A percentile compares a stretch with the other conserved stretches of the same genome.
phyloP scores from a whole-genome alignment of 768 basidiomycete genomes.

The Neoboletus brunneissimus region DNA sequence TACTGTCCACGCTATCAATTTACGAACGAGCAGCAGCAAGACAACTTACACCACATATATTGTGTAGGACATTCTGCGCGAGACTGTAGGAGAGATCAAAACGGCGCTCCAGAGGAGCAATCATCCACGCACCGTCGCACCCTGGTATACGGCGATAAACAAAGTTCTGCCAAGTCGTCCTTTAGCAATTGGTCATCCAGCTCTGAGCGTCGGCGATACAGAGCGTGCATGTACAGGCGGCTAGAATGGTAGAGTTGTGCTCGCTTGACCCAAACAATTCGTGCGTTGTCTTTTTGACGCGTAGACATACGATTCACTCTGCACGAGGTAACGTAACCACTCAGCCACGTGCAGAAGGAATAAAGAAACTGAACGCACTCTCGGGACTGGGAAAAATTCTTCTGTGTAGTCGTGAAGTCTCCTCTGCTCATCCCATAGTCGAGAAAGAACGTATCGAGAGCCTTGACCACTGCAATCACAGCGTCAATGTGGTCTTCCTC shows the following conservation, averaged over 20 bases:
- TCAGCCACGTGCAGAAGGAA: not conserved
- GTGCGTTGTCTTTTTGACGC: conserved; percentile 72
- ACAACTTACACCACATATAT: conserved; percentile 56
- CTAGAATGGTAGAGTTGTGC: conserved; percentile 77
- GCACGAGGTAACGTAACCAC: not conserved
- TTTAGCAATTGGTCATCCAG: conserved; percentile 68
- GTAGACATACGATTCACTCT: conserved; percentile 67
- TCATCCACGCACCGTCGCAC: conserved; percentile 57
- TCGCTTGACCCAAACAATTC: conserved; percentile 71
- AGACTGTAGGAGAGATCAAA: conserved; percentile 43
- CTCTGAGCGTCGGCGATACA: conserved; percentile 69
- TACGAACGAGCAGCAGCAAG: not conserved
- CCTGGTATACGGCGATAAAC: conserved; percentile 76
- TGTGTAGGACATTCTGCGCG: conserved; percentile 63
- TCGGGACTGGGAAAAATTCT: conserved; percentile 32
- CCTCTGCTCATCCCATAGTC: conserved; percentile 62
- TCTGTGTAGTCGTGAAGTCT: conserved; percentile 63
- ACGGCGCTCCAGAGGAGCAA: not conserved
- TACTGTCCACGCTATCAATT: conserved; percentile 41
- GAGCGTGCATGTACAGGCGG: conserved; percentile 71
- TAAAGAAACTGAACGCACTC: conserved; percentile 18
- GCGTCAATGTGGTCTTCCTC: conserved; percentile 88
- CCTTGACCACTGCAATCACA: conserved; percentile 66
- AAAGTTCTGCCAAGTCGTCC: conserved; percentile 65
- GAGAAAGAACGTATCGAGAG: conserved; percentile 72